A percentile compares a stretch with the other conserved stretches of the same genome.
Evolutionary conservation across 331 rosid species (phyloP).

Genomic region (Arachis monticola): DNA sequence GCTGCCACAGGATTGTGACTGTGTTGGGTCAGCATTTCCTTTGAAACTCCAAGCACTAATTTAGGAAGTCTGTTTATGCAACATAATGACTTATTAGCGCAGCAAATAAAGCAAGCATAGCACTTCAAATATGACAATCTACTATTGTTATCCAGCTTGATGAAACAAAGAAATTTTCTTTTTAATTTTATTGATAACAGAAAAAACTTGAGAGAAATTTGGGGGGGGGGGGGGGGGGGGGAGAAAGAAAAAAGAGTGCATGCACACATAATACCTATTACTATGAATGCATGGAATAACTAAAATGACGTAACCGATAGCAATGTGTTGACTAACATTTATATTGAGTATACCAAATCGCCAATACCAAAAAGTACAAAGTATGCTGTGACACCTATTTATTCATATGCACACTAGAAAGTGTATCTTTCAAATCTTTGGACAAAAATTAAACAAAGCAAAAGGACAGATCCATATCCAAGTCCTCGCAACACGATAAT

Average conservation of each 20-base stretch:
- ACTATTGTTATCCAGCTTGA: slow-evolving; percentile 3
- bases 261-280: too few species aligned
- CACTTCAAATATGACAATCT: slow-evolving; percentile 13
- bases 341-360: slow-evolving; percentile 21
- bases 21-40: slow-evolving; percentile 79
- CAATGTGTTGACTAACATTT: background rate
- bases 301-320: slow-evolving; percentile 11
- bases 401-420: background rate
- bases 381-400: background rate
- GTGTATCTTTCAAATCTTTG: slow-evolving; percentile 10
- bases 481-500: background rate
- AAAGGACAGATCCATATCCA: slow-evolving; percentile 27
- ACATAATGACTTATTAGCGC: slow-evolving; percentile 27
- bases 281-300: background rate
- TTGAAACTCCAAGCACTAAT: slow-evolving; percentile 85
- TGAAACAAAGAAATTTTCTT: slow-evolving; percentile 7
- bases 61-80: slow-evolving; percentile 72
- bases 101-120: slow-evolving; percentile 33
- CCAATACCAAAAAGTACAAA: slow-evolving; percentile 1
- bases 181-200: background rate
- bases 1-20: slow-evolving; percentile 78
- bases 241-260: too few species aligned
- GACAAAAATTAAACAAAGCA: slow-evolving; percentile 29
- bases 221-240: too few species aligned
- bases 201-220: background rate